These are phyloP conservation scores for Aegilops umbellulata DNA, from an alignment of 176 grass and related monocot species.

Conservation along the genomic window DNA sequence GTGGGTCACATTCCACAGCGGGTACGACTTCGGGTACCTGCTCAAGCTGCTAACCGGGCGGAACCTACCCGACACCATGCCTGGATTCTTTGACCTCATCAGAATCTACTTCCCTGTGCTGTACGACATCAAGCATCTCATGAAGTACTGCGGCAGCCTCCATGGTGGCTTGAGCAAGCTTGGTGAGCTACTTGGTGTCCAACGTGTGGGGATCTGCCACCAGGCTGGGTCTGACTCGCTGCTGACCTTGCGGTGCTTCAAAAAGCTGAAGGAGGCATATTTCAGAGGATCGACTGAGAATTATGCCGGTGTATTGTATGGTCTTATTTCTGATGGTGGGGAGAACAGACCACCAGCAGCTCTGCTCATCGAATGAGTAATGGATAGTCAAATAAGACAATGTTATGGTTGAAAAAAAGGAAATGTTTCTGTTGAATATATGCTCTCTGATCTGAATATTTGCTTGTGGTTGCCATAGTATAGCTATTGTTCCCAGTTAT, in stretches of 20 bases:
- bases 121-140: conserved; percentile 86
- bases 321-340: conserved; percentile 51
- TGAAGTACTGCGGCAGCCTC: conserved; percentile 58
- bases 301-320: conserved; percentile 77
- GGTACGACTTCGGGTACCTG: conserved; percentile 79
- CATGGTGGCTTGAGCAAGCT: conserved; percentile 76
- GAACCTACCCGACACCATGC: conserved; percentile 52
- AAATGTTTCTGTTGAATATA: conserved; percentile 34
- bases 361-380: conserved; percentile 45
- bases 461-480: conserved; percentile 17
- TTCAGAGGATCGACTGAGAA: conserved; percentile 36
- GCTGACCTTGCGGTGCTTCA: conserved; percentile 48
- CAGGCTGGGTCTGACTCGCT: conserved; percentile 76
- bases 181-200: conserved; percentile 37
- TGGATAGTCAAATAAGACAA: conserved; percentile 52
- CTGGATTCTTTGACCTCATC: conserved; percentile 43
- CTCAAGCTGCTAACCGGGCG: conserved; percentile 53
- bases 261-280: conserved; percentile 52
- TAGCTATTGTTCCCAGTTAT: conserved; percentile 1
- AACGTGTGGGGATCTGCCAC: conserved; percentile 62
- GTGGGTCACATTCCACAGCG: conserved; percentile 84
- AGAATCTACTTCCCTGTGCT: conserved; percentile 59
- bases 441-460: conserved; percentile 27
- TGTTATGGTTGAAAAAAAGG: conserved; percentile 39
- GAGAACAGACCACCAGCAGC: conserved; percentile 15